Evolutionary conservation across 352 stramenopile species (phyloP).

Genomic region (Globisporangium iwayamae): DNA sequence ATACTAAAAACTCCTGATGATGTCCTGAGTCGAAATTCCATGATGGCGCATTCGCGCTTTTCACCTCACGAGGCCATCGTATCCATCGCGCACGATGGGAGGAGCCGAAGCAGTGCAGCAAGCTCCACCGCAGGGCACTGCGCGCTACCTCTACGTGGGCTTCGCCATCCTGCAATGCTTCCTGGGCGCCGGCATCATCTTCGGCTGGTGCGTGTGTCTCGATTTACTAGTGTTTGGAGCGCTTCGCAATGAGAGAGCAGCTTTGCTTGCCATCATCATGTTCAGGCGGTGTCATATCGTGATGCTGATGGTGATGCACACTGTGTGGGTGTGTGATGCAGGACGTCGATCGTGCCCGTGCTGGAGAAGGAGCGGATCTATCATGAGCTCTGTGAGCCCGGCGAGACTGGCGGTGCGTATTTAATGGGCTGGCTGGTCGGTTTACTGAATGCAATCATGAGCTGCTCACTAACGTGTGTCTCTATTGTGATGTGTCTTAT

Average conservation of each 20-base stretch:
- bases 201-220: constrained; percentile 41
- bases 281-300: neutral
- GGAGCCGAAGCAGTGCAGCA: neutral
- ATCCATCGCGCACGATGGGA: neutral
- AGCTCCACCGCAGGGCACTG: neutral
- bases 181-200: constrained; percentile 55
- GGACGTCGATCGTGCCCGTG: constrained; percentile 56
- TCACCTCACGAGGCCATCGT: neutral
- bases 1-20: neutral
- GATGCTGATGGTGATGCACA: constrained; percentile 8
- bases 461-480: neutral
- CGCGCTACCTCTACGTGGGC: constrained; percentile 37
- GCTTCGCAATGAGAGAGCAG: neutral
- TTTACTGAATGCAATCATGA: neutral
- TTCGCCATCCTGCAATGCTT: constrained; percentile 68
- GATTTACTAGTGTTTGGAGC: neutral
- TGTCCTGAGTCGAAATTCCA: neutral
- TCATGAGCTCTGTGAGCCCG: constrained; percentile 39
- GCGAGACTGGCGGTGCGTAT: constrained; percentile 32
- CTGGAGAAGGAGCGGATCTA: constrained; percentile 59
- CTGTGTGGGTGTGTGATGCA: constrained; percentile 14
- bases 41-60: constrained; percentile 1
- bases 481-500: neutral
- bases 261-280: neutral
- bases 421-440: neutral